Conservation (phyloP, 2,329 filamentous ascomycete genomes). For the Cytospora piceae region DNA sequence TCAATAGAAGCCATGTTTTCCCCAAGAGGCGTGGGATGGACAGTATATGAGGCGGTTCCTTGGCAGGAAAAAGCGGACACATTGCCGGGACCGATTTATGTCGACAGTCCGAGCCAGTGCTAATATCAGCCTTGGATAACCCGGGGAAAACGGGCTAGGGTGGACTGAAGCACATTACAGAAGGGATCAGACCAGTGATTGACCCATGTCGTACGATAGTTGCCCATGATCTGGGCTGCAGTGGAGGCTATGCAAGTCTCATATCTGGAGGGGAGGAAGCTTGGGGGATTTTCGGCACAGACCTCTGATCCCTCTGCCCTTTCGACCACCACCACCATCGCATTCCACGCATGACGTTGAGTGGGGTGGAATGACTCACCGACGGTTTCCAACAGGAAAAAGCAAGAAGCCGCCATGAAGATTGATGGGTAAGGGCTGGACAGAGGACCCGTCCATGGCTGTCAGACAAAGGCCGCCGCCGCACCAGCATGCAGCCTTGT, state of each 20-base stretch:
- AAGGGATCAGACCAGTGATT: conserved; percentile 3
- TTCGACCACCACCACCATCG: background rate
- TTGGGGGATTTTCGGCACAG: background rate
- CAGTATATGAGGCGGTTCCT: conserved; percentile 5
- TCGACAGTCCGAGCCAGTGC: conserved; percentile 21
- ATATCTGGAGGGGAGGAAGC: background rate
- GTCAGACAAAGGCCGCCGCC: conserved; percentile 13
- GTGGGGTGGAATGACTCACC: background rate
- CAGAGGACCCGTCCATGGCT: background rate
- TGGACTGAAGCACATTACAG: background rate
- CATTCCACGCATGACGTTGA: background rate
- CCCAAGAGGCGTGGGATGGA: background rate
- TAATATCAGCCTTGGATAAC: conserved; percentile 27
- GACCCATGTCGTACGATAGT: conserved; percentile 5
- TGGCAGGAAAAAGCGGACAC: conserved; percentile 6
- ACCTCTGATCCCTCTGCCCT: background rate
- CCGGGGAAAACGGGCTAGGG: background rate
- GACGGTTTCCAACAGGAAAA: background rate
- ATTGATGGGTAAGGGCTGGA: conserved; percentile 23
- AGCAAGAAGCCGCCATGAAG: background rate
- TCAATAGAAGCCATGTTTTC: conserved; percentile 1
- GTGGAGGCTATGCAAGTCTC: conserved; percentile 15
- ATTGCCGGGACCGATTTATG: conserved; percentile 18
- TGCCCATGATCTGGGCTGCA: conserved; percentile 19
- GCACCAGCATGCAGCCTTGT: conserved; percentile 14